Evolutionary conservation across 345 rosid genomes (phyloP), one percentile per base, ranked within the genome.

Genomic region (Gossypium thurberi): DNA sequence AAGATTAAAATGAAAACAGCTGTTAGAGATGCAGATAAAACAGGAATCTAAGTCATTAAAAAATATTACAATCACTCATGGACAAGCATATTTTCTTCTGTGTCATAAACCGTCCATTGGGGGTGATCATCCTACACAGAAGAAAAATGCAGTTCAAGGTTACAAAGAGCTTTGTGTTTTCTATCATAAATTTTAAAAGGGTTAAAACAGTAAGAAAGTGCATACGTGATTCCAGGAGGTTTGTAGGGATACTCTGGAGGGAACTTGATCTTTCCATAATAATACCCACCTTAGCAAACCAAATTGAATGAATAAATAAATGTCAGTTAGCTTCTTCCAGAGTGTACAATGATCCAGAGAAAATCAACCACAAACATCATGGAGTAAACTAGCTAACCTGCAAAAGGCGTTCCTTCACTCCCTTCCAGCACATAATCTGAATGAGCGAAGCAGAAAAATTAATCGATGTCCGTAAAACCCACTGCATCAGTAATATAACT

Each of bases 171-270:
- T 42, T 12, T 46, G 47, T 47, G 18, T 40, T 48, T 52, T 33
- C 10, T 52, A n/a, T 62, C n/a, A 40, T 33, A 40, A 67, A 52
- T 25, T 65, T 62, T 20, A 8, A 66, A 65, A 75, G 74, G 73
- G 17, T 52, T n/a, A 53, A 28, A 65, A 61, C 18, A 64, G 70
- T 53, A 74, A 74, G 3, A 68, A 75, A 71, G 77, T 58, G 33
- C 84, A 53, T 86, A 95, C 99, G 91, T 91, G 77, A 95, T 95
- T 81, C 99, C 99, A 11, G 99, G 99, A 82, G 98, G 99, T 81
- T 90, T 94, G 71, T 88, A 92, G 14, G 98, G 98, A 82, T 94
- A 94, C 70, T 94, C 98, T 8, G 97, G 87, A 73, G 97, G 98
- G 73, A 94, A 94, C 86, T 92, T 90, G 85, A 94, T 94, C 87